Conservation (phyloP, 441 rosid genomes). For the Pelargonium australe region DNA sequence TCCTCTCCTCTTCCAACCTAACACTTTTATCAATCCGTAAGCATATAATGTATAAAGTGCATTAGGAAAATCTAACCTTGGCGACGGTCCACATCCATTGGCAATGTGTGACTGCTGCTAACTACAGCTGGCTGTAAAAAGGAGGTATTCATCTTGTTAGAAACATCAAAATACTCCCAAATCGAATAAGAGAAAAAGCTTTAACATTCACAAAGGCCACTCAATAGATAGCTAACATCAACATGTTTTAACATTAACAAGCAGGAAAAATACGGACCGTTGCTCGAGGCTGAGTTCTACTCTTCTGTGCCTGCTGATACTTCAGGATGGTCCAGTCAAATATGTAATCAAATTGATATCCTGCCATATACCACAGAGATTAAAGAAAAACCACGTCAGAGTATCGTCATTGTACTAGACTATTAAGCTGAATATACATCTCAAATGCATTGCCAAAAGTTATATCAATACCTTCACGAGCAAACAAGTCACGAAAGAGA, state of each 20-base stretch:
- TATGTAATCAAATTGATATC: constrained; percentile 62
- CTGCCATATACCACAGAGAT: constrained; percentile 28
- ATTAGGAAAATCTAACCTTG: constrained; percentile 52
- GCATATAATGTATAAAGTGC: constrained; percentile 11
- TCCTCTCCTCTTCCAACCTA: background rate
- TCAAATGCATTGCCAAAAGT: background rate
- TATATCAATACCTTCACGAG: constrained; percentile 55
- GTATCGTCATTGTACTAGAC: background rate
- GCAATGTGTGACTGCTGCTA: constrained; percentile 50
- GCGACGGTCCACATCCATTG: constrained; percentile 44
- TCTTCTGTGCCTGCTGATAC: constrained; percentile 74
- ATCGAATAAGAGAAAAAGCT: background rate
- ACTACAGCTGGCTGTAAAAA: constrained; percentile 51
- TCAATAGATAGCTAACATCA: background rate
- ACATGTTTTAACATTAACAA: background rate
- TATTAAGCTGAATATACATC: background rate
- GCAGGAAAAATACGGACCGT: constrained; percentile 26
- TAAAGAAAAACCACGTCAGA: background rate
- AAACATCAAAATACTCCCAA: constrained; percentile 13
- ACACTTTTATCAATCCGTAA: background rate
- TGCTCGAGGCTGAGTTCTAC: constrained; percentile 44
- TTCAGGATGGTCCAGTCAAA: constrained; percentile 91
- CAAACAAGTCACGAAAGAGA: constrained; percentile 64
- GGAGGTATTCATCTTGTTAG: constrained; percentile 10
- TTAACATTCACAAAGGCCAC: background rate